Conservation (phyloP, 805 yeast species). For the Monosporozyma yasuniensis region DNA sequence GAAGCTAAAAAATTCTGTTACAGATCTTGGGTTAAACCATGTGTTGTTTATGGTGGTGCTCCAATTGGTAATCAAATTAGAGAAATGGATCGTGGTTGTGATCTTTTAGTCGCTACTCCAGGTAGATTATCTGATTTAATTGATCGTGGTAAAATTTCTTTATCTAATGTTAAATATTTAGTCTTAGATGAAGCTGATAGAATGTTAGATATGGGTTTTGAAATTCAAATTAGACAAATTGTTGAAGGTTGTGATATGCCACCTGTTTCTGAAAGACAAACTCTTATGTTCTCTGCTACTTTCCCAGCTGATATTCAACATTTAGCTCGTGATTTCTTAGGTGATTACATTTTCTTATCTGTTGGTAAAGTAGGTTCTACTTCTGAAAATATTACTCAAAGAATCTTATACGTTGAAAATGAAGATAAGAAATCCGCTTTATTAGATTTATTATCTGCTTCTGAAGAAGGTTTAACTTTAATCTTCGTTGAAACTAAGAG, state of each 20-base stretch:
- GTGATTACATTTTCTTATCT: slow-evolving; percentile 88
- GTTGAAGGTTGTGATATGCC: slow-evolving; percentile 99
- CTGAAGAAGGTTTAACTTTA: slow-evolving; percentile 77
- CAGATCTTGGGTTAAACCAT: slow-evolving; percentile 96
- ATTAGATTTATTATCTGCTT: slow-evolving; percentile 76
- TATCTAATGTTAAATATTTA: slow-evolving; percentile 82
- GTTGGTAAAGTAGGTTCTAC: slow-evolving; percentile 99
- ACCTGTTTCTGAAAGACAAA: slow-evolving; percentile 79
- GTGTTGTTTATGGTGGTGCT: slow-evolving; percentile 98
- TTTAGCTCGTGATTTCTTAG: slow-evolving; percentile 94
- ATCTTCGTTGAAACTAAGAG: slow-evolving; percentile 97
- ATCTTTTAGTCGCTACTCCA: slow-evolving; percentile 94
- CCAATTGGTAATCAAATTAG: slow-evolving; percentile 82
- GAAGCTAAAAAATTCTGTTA: slow-evolving; percentile 93
- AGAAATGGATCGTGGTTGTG: slow-evolving; percentile 89
- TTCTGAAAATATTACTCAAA: slow-evolving; percentile 95
- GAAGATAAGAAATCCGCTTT: slow-evolving; percentile 86
- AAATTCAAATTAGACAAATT: slow-evolving; percentile 97
- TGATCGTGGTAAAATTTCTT: slow-evolving; percentile 89
- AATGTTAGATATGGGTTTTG: slow-evolving; percentile 99
- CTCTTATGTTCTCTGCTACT: slow-evolving; percentile 97
- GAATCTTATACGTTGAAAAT: slow-evolving; percentile 83
- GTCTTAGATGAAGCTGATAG: slow-evolving; percentile 99
- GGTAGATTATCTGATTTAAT: slow-evolving; percentile 95
- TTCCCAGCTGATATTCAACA: slow-evolving; percentile 97